A percentile compares a stretch with the other conserved stretches of the same genome.
These are phyloP conservation scores for Jackrogersella minutella DNA, from an alignment of 495 filamentous ascomycete genomes.

Conservation along the genomic window DNA sequence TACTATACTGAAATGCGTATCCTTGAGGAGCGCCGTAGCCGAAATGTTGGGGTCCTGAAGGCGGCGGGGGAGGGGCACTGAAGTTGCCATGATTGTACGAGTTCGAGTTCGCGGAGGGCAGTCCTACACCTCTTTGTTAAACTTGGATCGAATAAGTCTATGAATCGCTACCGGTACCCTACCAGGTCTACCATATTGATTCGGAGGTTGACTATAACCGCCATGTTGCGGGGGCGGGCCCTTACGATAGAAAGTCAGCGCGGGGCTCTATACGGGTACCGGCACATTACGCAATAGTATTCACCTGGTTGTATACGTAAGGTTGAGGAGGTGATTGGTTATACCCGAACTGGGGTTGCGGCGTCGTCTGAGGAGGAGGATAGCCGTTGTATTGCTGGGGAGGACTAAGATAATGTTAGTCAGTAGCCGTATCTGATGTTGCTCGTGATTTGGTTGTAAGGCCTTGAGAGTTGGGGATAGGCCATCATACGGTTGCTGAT, in stretches of 20 bases:
- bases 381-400: slow-evolving; percentile 48
- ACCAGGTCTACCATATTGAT: slow-evolving; percentile 54
- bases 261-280: slow-evolving; percentile 24
- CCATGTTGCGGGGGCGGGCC: slow-evolving; percentile 54
- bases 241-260: slow-evolving; percentile 40
- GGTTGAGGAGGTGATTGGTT: slow-evolving; percentile 54
- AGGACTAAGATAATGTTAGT: slow-evolving; percentile 36
- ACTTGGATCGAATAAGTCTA: not conserved
- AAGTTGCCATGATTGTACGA: slow-evolving; percentile 63
- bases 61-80: slow-evolving; percentile 66
- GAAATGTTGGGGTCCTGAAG: slow-evolving; percentile 69
- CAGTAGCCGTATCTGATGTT: slow-evolving; percentile 20
- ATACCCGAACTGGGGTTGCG: slow-evolving; percentile 53
- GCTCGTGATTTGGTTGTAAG: too few species aligned
- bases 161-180: slow-evolving; percentile 30
- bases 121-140: slow-evolving; percentile 39
- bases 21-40: slow-evolving; percentile 78
- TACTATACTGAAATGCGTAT: slow-evolving; percentile 90
- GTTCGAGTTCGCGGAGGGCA: slow-evolving; percentile 58
- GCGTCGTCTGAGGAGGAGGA: slow-evolving; percentile 48
- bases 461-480: slow-evolving; percentile 3
- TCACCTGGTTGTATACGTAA: slow-evolving; percentile 44
- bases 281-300: slow-evolving; percentile 42
- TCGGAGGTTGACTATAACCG: slow-evolving; percentile 49
- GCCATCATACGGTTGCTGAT: slow-evolving; percentile 48